Conservation (phyloP, 2,329 filamentous ascomycete genomes). For the Cytospora paraplurivora region DNA sequence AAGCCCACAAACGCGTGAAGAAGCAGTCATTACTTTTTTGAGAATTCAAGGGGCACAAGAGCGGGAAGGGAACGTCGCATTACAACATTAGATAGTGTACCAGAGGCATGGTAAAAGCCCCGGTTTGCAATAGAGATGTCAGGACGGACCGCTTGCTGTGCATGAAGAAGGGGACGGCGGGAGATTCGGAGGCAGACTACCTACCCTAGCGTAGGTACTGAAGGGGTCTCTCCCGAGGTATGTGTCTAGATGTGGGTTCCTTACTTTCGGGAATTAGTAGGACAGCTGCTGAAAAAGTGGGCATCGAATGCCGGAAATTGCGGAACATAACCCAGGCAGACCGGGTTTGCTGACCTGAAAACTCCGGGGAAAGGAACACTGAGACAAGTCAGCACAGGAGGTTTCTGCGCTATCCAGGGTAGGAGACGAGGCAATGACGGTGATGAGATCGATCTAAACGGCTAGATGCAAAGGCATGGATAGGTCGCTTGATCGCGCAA, state of each 20-base stretch:
- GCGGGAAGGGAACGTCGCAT: not conserved
- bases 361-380: not conserved
- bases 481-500: not conserved
- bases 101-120: not conserved
- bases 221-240: no score
- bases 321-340: not conserved
- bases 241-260: not conserved
- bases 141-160: slow-evolving; percentile 18
- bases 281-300: slow-evolving; percentile 13
- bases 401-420: not conserved
- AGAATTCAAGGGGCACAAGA: not conserved
- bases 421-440: not conserved
- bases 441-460: not conserved
- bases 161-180: slow-evolving; percentile 10
- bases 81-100: not conserved
- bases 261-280: not conserved
- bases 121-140: not conserved
- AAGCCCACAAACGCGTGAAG: not conserved
- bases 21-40: not conserved
- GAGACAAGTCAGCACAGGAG: not conserved
- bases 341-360: not conserved
- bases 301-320: slow-evolving; percentile 16
- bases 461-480: not conserved
- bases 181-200: not conserved
- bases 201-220: no score